Evolutionary conservation across 257 asterid genomes (phyloP), one percentile per base, ranked within the genome.

Genomic region (Lavandula angustifolia): DNA sequence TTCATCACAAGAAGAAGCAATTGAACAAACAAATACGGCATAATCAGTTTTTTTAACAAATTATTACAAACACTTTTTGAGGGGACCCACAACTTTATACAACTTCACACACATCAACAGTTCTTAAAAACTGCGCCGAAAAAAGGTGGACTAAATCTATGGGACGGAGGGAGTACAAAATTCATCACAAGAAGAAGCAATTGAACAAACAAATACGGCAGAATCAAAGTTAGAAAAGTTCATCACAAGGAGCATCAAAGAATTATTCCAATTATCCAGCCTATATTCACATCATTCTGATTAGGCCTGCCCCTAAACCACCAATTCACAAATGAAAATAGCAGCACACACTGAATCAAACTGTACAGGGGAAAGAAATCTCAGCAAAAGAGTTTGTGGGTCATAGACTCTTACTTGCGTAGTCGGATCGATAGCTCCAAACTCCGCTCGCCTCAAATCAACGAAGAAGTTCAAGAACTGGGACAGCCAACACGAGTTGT

Each of bases 221-320:
- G 52, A 51, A 54, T 8, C 47, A 27, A 32, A 6, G 63, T 16
- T 51, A 62, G 68, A 60, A 73, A 37, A 55, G 12, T 17, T 29
- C 3, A 64, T 40, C 41, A 54, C 41, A 46, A 29, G 62, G 69
- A 61, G 65, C 60, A 48, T 66, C 63, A 58, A 54, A 64, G 68
- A 72, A 73, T 77, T 78, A 78, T 76, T 70, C 72, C 59, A 58
- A 58, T 49, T 54, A 59, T 56, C 62, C 59, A 41, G 69, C 61
- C 53, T 67, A 76, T 76, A 76, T 78, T 70, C 82, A 74, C 79
- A 78, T 55, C 66, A 69, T 10, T 43, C 49, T 43, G 33, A 62
- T 58, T 37, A 9, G 68, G 72, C 43, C 62, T n/a, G 37, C 47
- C 73, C 51, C 64, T n/a, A 42, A 51, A 18, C 9, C 61, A 76